phyloP scores from a whole-genome alignment of 306 rosid genomes.

The Pterocarpus santalinus region DNA sequence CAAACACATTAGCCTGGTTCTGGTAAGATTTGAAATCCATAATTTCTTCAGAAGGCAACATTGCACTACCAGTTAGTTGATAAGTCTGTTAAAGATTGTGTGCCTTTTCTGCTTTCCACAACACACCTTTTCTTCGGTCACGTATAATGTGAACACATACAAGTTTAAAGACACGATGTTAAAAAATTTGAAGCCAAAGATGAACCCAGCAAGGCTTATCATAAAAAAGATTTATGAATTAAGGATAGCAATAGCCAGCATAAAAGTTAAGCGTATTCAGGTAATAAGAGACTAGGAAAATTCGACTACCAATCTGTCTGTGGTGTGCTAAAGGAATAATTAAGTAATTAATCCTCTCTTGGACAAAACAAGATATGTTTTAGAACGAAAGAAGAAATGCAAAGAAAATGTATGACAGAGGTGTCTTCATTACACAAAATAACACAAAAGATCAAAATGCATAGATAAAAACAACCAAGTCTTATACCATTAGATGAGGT shows the following conservation, averaged over 20 bases:
- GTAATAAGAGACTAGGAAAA: background rate
- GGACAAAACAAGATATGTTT: background rate
- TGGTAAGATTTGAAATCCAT: slow-evolving; percentile 70
- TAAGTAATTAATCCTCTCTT: background rate
- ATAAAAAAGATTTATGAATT: background rate
- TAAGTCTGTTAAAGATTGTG: slow-evolving; percentile 31
- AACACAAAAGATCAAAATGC: slow-evolving; percentile 34
- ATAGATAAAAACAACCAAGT: too few relatives aligned
- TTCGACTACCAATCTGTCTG: background rate
- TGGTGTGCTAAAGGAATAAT: background rate
- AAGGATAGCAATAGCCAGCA: slow-evolving; percentile 3
- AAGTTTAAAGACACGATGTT: slow-evolving; percentile 27
- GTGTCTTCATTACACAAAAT: background rate
- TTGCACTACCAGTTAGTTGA: slow-evolving; percentile 42
- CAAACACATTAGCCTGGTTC: slow-evolving; percentile 68
- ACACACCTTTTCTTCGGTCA: too few relatives aligned
- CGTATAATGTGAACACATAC: slow-evolving; percentile 37
- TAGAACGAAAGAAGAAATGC: background rate
- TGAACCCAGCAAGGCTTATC: slow-evolving; percentile 10
- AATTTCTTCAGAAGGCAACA: slow-evolving; percentile 54
- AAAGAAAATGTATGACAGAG: slow-evolving; percentile 8
- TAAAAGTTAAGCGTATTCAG: background rate
- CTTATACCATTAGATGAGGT: too few relatives aligned
- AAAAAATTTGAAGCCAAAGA: slow-evolving; percentile 28
- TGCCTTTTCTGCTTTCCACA: slow-evolving; percentile 33